Conservation (phyloP, 2,329 filamentous ascomycete genomes). For the Pyricularia pennisetigena region DNA sequence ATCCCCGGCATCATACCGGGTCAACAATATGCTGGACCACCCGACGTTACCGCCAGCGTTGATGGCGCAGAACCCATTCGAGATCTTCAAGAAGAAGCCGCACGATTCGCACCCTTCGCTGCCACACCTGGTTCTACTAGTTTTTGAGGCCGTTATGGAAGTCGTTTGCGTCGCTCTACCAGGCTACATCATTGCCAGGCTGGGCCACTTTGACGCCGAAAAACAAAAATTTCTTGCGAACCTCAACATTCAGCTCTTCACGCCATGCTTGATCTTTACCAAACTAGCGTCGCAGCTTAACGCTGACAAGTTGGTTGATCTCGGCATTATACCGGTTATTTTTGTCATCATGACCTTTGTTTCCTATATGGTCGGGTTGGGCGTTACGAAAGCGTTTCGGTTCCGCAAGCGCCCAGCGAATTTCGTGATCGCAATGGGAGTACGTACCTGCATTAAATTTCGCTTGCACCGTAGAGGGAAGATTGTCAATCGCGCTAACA, state of each 20-base stretch:
- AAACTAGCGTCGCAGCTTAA: constrained; percentile 93
- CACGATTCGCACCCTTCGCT: constrained; percentile 55
- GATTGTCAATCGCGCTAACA: constrained; percentile 6
- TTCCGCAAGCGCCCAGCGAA: constrained; percentile 82
- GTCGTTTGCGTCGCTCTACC: constrained; percentile 92
- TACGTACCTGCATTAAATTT: constrained; percentile 10
- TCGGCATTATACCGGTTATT: constrained; percentile 91
- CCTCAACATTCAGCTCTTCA: constrained; percentile 92
- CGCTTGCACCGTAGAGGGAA: background rate
- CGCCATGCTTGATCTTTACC: constrained; percentile 93
- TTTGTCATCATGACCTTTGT: constrained; percentile 81
- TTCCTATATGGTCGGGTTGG: constrained; percentile 67
- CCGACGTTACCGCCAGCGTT: constrained; percentile 11
- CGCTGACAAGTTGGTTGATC: constrained; percentile 77
- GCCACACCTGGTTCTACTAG: constrained; percentile 63
- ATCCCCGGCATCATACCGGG: constrained; percentile 34
- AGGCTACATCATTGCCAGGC: constrained; percentile 81
- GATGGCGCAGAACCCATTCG: constrained; percentile 26
- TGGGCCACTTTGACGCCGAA: constrained; percentile 90
- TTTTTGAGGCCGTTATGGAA: constrained; percentile 91
- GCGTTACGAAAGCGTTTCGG: constrained; percentile 64
- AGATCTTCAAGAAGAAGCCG: constrained; percentile 26
- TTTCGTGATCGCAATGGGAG: constrained; percentile 93
- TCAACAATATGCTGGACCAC: constrained; percentile 16
- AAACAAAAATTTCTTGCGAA: constrained; percentile 96